Evolutionary conservation across 495 filamentous ascomycete species (phyloP), one percentile per base, ranked within the genome.

Genomic region (Neurospora hispaniola): DNA sequence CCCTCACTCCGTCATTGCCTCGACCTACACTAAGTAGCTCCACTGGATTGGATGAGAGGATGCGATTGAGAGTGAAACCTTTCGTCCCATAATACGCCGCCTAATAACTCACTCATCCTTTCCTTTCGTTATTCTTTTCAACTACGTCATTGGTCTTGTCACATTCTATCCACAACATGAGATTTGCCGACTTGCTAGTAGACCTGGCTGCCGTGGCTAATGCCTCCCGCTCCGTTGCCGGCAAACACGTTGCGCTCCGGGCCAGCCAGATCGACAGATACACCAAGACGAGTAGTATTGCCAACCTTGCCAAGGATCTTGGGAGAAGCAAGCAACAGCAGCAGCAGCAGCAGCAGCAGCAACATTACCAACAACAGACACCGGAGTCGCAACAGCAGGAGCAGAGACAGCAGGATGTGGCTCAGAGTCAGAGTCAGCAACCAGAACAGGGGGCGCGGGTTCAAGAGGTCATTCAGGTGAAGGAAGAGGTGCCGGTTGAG

Each of bases 201-300:
- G 94, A 98, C 83, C 87, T 91, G 74, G 89, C 92, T 73, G 90
- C 91, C 74, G 85, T 97, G 46, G 87, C 91, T 78, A 90, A 88
- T 84, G 94, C 92, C 78, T 90, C 93, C 72, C 89, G 89, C 66
- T 86, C 89, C 11, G 87, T 99, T 69, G 92, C 92, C 18, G 84
- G 86, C 75, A 93, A 93, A 82, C 96, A 98, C 82, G 81, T 93
- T 68, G 88, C 88, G 18, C 86, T 98, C 74, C 90, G 94, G 20
- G 85, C 87, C 48, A 86, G 88, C 71, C 94, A 98, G 80, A 81
- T 96, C 38, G 91, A 97, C 81, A 81, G 91, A 72, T 98, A 92
- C 79, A 89, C 85, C 70, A 87, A 86, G 73, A 93, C 92, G 10
- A 96, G 94, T 3, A 92, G 89, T 42, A 84, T 97, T 44, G 88